Conservation (phyloP, 1,284 basidiomycete genomes). For the Ganoderma multipileum region DNA sequence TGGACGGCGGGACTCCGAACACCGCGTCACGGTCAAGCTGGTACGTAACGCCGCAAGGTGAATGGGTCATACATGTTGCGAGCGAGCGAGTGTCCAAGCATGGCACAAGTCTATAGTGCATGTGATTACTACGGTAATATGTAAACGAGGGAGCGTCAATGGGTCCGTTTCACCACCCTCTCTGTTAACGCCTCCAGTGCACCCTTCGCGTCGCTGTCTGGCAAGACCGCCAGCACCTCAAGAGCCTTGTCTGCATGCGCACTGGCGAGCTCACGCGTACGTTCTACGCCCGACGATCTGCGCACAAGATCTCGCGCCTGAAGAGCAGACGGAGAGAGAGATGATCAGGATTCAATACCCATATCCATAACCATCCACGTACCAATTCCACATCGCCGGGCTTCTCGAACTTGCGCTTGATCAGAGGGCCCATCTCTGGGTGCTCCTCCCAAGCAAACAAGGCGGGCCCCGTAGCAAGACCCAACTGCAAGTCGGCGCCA, state of each 20-base stretch:
- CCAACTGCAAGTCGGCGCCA: slow-evolving; percentile 87
- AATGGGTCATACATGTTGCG: slow-evolving; percentile 1
- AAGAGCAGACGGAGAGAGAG: slow-evolving; percentile 13
- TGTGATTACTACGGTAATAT: slow-evolving; percentile 31
- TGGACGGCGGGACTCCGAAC: slow-evolving; percentile 1
- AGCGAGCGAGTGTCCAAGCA: slow-evolving; percentile 3
- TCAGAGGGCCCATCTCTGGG: slow-evolving; percentile 83
- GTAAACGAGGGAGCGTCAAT: slow-evolving; percentile 39
- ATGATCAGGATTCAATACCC: slow-evolving; percentile 13
- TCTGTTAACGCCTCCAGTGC: slow-evolving; percentile 76
- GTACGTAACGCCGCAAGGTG: neutral
- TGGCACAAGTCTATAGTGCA: slow-evolving; percentile 27
- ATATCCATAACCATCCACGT: slow-evolving; percentile 36
- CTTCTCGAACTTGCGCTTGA: slow-evolving; percentile 83
- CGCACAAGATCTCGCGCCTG: slow-evolving; percentile 82
- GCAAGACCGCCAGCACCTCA: slow-evolving; percentile 75
- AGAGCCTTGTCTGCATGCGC: slow-evolving; percentile 83
- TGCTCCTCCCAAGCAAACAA: slow-evolving; percentile 96
- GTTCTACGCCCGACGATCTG: slow-evolving; percentile 78
- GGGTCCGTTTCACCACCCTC: slow-evolving; percentile 65
- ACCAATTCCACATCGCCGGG: slow-evolving; percentile 89
- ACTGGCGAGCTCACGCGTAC: slow-evolving; percentile 81
- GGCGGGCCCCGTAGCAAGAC: slow-evolving; percentile 91
- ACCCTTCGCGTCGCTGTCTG: slow-evolving; percentile 81
- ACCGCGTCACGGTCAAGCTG: neutral